Conservation (phyloP, 2,329 filamentous ascomycete species). For the Talaromyces piceae region DNA sequence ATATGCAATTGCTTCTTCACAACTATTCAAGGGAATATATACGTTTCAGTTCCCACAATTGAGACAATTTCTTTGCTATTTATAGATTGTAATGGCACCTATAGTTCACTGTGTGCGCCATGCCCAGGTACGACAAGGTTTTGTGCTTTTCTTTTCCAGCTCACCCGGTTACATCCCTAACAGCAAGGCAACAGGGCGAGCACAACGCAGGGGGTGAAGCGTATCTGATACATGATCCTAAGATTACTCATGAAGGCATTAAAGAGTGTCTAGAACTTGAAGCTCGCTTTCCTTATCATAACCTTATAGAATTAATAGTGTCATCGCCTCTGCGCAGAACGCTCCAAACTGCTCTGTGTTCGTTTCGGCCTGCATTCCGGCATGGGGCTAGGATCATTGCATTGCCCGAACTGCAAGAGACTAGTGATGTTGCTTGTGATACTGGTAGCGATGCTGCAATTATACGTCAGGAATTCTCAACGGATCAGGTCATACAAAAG, state of each 20-base stretch:
- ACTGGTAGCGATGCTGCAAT: slow-evolving; percentile 9
- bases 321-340: slow-evolving; percentile 12
- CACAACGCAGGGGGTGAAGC: slow-evolving; percentile 12
- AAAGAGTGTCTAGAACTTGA: slow-evolving; percentile 8
- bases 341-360: slow-evolving; percentile 10
- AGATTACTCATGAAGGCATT: slow-evolving; percentile 7
- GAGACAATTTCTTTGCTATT: no score
- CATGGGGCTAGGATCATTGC: slow-evolving; percentile 11
- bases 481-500: not conserved
- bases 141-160: not conserved
- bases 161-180: no score
- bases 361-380: slow-evolving; percentile 10
- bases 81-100: slow-evolving; percentile 2
- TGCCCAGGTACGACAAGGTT: slow-evolving; percentile 8
- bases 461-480: slow-evolving; percentile 7
- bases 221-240: slow-evolving; percentile 12
- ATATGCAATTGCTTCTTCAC: not conserved
- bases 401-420: slow-evolving; percentile 13
- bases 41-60: not conserved
- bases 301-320: slow-evolving; percentile 10
- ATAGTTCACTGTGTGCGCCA: slow-evolving; percentile 10
- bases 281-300: slow-evolving; percentile 8
- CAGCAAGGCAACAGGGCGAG: slow-evolving; percentile 6
- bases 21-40: not conserved
- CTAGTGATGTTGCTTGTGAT: slow-evolving; percentile 10